These are phyloP conservation scores for Mycena chlorophos DNA, from an alignment of 768 basidiomycete genomes.

Conservation along the genomic window DNA sequence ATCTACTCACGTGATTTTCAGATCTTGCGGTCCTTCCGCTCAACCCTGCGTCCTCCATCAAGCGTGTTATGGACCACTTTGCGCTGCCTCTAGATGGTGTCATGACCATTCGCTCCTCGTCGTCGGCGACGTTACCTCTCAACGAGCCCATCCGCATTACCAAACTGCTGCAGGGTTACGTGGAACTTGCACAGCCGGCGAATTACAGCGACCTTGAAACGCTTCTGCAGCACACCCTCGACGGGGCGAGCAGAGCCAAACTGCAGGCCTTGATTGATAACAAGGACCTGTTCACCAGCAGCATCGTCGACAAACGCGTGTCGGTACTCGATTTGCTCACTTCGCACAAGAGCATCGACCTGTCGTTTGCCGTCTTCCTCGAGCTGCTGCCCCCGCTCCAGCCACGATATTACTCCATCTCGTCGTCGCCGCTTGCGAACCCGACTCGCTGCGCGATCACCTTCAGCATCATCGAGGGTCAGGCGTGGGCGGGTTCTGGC, in stretches of 20 bases:
- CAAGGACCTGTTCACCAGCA: slow-evolving; percentile 29
- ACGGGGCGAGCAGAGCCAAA: slow-evolving; percentile 22
- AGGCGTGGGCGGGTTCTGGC: slow-evolving; percentile 31
- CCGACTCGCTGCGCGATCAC: slow-evolving; percentile 43
- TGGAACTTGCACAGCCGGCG: slow-evolving; percentile 48
- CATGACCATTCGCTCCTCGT: slow-evolving; percentile 33
- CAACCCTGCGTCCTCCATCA: not conserved
- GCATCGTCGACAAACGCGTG: slow-evolving; percentile 35
- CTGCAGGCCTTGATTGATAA: slow-evolving; percentile 26
- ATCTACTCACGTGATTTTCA: not conserved
- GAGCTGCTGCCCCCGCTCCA: slow-evolving; percentile 45
- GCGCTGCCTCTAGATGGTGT: not conserved
- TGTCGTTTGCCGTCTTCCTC: slow-evolving; percentile 38
- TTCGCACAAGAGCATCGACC: slow-evolving; percentile 31
- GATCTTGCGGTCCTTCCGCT: not conserved
- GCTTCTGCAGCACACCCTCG: slow-evolving; percentile 28
- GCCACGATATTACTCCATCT: slow-evolving; percentile 50
- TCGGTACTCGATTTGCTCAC: slow-evolving; percentile 46
- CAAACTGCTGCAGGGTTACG: slow-evolving; percentile 42
- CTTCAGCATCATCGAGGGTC: slow-evolving; percentile 40
- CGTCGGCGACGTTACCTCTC: slow-evolving; percentile 36
- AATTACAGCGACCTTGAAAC: slow-evolving; percentile 40
- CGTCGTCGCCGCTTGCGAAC: slow-evolving; percentile 47
- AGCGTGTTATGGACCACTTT: not conserved
- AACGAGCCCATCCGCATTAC: slow-evolving; percentile 36